Conservation (phyloP, 2,329 filamentous ascomycete species). For the Xenosphaeropsis pyriputrescens region DNA sequence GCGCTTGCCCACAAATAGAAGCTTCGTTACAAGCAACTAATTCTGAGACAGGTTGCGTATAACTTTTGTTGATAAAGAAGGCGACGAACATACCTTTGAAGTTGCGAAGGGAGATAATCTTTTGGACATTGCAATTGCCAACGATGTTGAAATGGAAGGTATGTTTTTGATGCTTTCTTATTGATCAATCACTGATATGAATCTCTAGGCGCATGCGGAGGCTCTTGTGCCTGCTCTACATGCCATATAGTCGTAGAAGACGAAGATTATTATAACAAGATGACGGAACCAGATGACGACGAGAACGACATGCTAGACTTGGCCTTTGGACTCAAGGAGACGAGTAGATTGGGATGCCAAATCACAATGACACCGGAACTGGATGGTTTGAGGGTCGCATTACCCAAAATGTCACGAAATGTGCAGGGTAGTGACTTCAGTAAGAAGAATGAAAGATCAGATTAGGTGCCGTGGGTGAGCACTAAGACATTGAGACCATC, state of each 20-base stretch:
- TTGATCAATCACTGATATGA: background rate
- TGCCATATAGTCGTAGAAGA: constrained; percentile 60
- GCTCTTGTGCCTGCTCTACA: constrained; percentile 61
- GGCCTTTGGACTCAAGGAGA: constrained; percentile 61
- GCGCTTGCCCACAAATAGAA: constrained; percentile 19
- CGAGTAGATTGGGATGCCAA: constrained; percentile 31
- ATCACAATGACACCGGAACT: constrained; percentile 83
- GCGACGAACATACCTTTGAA: constrained; percentile 57
- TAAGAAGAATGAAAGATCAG: constrained; percentile 17
- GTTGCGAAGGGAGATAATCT: constrained; percentile 84
- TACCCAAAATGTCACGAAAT: constrained; percentile 92
- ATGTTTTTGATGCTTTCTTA: constrained; percentile 1
- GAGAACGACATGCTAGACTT: constrained; percentile 63
- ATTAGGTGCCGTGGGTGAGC: background rate
- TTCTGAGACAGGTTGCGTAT: constrained; percentile 53
- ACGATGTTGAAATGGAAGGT: constrained; percentile 97
- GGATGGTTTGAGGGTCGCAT: constrained; percentile 69
- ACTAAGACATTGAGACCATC: no score
- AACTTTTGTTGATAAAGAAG: constrained; percentile 90
- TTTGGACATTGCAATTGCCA: constrained; percentile 83
- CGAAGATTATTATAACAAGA: constrained; percentile 46
- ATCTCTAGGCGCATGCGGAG: constrained; percentile 65
- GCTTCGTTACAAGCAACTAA: constrained; percentile 2
- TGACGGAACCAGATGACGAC: constrained; percentile 45
- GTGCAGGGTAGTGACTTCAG: constrained; percentile 88